Evolutionary conservation across 1,139 yeast species (phyloP), one percentile per base, ranked within the genome.

Genomic region (Lodderomyces theae): DNA sequence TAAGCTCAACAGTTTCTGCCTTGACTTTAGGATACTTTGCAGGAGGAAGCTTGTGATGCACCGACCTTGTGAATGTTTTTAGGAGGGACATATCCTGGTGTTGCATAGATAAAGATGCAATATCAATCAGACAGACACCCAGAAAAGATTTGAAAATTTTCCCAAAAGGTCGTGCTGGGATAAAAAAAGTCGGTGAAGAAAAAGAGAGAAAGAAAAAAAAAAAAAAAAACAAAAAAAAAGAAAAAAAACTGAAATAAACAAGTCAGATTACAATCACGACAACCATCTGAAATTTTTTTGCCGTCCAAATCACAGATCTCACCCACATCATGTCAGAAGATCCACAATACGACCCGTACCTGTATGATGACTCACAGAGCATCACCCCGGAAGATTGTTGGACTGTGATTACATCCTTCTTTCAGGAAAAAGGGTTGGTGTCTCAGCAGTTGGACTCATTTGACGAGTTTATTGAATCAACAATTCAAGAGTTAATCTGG

Each of bases 371-470:
- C 23, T 79, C 75, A 49, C 72, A 74, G 50, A 86, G 83, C 59
- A 87, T 92, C 70, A 89, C 97, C 19, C 88, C 97, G 26, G 97
- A 94, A 69, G 98, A 94, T 72, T 90, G 97, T 68, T 94, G 99
- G 99, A 84, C 96, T 30, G 97, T 94, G 50, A 92, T 94, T 52
- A 86, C 97, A 34, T 79, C 97, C 21, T 94, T 92, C 64, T 94
- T 94, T 74, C 90, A 85, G 64, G 96, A 90, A 59, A 90, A 90
- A 61, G 98, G 98, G 45, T 77, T 94, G 55, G 99, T 92, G 23
- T 89, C 97, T 24, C 98, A 92, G 66, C 99, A 94, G 71, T 75
- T 94, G 57, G 98, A 92, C 61, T 94, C 98, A 15, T 94, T 94
- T 63, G 96, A 94, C 67, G 98, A 94, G 69, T 94, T 94, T 64